Conservation (phyloP, 257 asterid species). For the Solanum stenotomum region DNA sequence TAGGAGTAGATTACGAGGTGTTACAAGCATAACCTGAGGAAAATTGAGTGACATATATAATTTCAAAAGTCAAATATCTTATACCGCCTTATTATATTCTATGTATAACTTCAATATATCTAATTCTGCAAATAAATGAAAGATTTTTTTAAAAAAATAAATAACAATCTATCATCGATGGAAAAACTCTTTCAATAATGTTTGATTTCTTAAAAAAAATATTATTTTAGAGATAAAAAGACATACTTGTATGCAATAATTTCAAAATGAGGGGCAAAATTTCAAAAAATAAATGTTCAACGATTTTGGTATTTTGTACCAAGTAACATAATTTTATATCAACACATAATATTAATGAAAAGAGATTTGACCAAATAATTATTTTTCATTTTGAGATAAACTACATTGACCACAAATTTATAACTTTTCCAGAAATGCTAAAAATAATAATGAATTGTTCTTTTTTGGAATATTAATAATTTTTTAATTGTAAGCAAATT, state of each 20-base stretch:
- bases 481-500: neutral
- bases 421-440: neutral
- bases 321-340: neutral
- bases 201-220: neutral
- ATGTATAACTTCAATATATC: neutral
- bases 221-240: neutral
- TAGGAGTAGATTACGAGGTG: too few relatives aligned
- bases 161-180: neutral
- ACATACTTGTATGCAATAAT: neutral
- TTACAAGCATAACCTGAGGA: too few relatives aligned
- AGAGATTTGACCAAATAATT: neutral
- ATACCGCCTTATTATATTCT: too few relatives aligned
- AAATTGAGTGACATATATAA: too few relatives aligned
- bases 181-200: too few relatives aligned
- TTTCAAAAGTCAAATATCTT: too few relatives aligned
- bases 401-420: neutral
- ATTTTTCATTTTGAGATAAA: neutral
- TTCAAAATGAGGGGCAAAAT: neutral
- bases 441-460: neutral
- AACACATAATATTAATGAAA: neutral
- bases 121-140: neutral
- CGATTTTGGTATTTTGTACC: neutral
- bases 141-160: too few relatives aligned
- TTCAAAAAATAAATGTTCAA: neutral
- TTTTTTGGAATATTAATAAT: neutral